These are phyloP conservation scores for Macrolepiota albuminosa DNA, from an alignment of 768 basidiomycete species.

Conservation along the genomic window DNA sequence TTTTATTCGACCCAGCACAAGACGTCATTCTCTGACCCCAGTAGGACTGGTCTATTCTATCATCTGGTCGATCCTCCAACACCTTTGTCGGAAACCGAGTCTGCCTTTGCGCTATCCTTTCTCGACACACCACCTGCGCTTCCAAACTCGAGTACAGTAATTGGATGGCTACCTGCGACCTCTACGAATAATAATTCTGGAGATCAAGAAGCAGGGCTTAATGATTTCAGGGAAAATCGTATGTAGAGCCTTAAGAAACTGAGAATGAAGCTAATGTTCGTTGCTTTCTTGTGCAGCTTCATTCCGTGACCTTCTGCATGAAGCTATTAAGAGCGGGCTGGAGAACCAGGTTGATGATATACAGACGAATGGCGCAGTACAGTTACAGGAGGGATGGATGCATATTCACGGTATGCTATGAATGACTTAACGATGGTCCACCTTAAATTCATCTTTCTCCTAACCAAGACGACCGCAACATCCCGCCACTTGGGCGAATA, in stretches of 20 bases:
- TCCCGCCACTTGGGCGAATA: constrained; percentile 70
- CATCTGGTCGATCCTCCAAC: constrained; percentile 55
- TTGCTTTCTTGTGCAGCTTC: constrained; percentile 32
- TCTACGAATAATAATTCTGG: constrained; percentile 14
- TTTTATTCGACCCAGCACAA: constrained; percentile 1
- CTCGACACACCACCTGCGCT: constrained; percentile 39
- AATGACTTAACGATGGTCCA: background rate
- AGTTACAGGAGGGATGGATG: constrained; percentile 79
- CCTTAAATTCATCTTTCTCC: background rate
- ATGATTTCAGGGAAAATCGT: constrained; percentile 75
- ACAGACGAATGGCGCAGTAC: constrained; percentile 58
- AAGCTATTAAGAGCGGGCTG: constrained; percentile 51
- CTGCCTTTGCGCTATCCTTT: constrained; percentile 67
- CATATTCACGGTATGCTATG: constrained; percentile 58
- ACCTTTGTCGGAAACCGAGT: constrained; percentile 35
- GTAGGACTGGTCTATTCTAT: constrained; percentile 65
- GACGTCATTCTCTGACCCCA: constrained; percentile 38
- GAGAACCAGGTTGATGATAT: constrained; percentile 58
- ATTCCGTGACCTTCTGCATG: constrained; percentile 59
- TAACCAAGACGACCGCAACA: constrained; percentile 59
- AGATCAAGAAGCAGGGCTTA: constrained; percentile 44
- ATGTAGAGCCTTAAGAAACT: constrained; percentile 20
- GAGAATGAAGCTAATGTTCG: background rate
- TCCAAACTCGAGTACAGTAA: constrained; percentile 44
- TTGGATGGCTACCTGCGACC: constrained; percentile 68